A percentile compares a stretch with the other conserved stretches of the same genome.
phyloP scores from a whole-genome alignment of 495 filamentous ascomycete genomes.

The Daldinia concentrica region DNA sequence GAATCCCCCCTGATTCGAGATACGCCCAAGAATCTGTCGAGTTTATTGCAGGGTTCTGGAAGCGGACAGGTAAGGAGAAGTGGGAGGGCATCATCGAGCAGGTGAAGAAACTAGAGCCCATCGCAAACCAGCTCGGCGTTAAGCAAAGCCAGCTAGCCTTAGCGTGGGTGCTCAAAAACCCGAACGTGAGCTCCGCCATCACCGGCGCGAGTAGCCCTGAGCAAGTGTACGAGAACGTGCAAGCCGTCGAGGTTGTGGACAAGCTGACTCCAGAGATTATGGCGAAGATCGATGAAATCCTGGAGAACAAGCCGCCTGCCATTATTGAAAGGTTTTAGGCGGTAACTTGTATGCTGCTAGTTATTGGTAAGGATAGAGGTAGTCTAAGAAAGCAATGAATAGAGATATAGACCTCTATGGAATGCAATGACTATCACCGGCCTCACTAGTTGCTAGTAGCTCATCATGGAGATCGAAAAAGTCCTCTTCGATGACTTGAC shows the following conservation, averaged over 20 bases:
- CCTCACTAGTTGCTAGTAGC: not conserved
- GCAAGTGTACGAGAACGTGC: conserved; percentile 77
- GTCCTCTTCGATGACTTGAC: not conserved
- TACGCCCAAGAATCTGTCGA: conserved; percentile 57
- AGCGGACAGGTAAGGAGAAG: conserved; percentile 53
- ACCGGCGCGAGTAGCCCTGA: conserved; percentile 76
- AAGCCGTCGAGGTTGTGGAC: conserved; percentile 67
- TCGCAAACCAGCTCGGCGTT: conserved; percentile 74
- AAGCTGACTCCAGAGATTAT: conserved; percentile 73
- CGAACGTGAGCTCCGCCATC: conserved; percentile 77
- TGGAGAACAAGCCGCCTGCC: conserved; percentile 69
- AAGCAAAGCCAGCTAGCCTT: conserved; percentile 73
- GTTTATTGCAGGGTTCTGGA: conserved; percentile 60
- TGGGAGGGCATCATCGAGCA: conserved; percentile 58
- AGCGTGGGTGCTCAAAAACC: conserved; percentile 83
- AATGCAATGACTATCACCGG: not conserved
- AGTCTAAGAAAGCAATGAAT: not conserved
- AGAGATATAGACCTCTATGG: not conserved
- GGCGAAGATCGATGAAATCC: conserved; percentile 72
- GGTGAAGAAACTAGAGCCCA: conserved; percentile 62
- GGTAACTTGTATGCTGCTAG: not conserved
- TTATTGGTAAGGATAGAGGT: not conserved
- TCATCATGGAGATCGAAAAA: not conserved
- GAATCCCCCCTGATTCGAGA: conserved; percentile 65
- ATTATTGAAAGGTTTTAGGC: conserved; percentile 50